phyloP scores from a whole-genome alignment of 352 stramenopile species.

The Phytophthora sp. region DNA sequence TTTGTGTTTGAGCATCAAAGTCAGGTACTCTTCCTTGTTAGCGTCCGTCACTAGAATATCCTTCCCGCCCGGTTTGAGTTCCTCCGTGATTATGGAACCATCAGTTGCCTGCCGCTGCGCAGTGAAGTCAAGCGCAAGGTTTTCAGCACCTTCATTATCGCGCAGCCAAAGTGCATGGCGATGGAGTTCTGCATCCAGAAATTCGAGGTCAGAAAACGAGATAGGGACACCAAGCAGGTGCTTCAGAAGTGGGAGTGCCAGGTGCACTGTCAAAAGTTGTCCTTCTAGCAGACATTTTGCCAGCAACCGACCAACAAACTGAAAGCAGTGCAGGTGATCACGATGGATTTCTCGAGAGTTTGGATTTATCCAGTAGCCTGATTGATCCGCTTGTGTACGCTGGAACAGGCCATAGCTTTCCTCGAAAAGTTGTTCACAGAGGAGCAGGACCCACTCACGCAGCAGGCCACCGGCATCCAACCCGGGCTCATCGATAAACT shows the following conservation, averaged over 20 bases:
- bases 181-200: conserved; percentile 79
- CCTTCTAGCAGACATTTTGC: conserved; percentile 81
- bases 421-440: conserved; percentile 82
- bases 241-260: conserved; percentile 83
- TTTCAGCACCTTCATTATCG: conserved; percentile 69
- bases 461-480: conserved; percentile 79
- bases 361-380: conserved; percentile 86
- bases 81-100: conserved; percentile 62
- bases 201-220: conserved; percentile 83
- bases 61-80: conserved; percentile 93
- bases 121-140: conserved; percentile 77
- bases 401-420: conserved; percentile 81
- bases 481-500: conserved; percentile 84
- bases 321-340: conserved; percentile 77
- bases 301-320: conserved; percentile 80
- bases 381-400: conserved; percentile 71
- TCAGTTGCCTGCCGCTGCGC: conserved; percentile 59
- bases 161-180: conserved; percentile 69
- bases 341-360: conserved; percentile 70
- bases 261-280: conserved; percentile 76
- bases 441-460: conserved; percentile 79
- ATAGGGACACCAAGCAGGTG: conserved; percentile 82
- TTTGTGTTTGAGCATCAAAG: conserved; percentile 93
- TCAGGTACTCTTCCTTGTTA: conserved; percentile 97
- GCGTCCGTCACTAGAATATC: conserved; percentile 92